These are phyloP conservation scores for Proliferodiscus dingleyae DNA, from an alignment of 2,329 filamentous ascomycete genomes.

Conservation along the genomic window DNA sequence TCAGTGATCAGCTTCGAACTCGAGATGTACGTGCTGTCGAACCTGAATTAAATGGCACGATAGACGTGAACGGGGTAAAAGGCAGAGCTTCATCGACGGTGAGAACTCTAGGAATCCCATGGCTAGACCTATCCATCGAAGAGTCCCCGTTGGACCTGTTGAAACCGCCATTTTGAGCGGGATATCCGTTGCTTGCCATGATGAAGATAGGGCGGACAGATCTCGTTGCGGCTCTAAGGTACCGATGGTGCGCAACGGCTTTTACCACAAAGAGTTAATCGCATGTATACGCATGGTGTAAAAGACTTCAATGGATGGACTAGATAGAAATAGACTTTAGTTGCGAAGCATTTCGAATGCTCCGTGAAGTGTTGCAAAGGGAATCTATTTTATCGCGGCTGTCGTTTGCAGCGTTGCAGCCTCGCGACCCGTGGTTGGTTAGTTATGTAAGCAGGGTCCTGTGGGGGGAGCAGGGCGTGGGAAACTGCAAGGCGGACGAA, in stretches of 20 bases:
- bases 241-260: neutral
- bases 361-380: slow-evolving; percentile 1
- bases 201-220: slow-evolving; percentile 5
- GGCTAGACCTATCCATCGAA: slow-evolving; percentile 9
- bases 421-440: slow-evolving; percentile 5
- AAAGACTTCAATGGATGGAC: neutral
- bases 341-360: slow-evolving; percentile 5
- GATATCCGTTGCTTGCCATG: slow-evolving; percentile 27
- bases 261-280: slow-evolving; percentile 1
- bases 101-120: slow-evolving; percentile 41
- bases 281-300: slow-evolving; percentile 7
- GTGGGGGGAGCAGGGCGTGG: no score
- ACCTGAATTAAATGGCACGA: slow-evolving; percentile 75
- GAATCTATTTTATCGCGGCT: no score
- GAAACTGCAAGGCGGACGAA: slow-evolving; percentile 1
- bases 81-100: slow-evolving; percentile 71
- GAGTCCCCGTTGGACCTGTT: slow-evolving; percentile 20
- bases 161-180: slow-evolving; percentile 15
- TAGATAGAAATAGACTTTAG: neutral
- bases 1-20: slow-evolving; percentile 12
- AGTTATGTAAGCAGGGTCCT: no score
- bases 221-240: neutral
- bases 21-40: slow-evolving; percentile 23
- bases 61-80: slow-evolving; percentile 77
- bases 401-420: slow-evolving; percentile 10